These are phyloP conservation scores for Chamaecrista fasciculata DNA, from an alignment of 306 rosid species.

Conservation along the genomic window DNA sequence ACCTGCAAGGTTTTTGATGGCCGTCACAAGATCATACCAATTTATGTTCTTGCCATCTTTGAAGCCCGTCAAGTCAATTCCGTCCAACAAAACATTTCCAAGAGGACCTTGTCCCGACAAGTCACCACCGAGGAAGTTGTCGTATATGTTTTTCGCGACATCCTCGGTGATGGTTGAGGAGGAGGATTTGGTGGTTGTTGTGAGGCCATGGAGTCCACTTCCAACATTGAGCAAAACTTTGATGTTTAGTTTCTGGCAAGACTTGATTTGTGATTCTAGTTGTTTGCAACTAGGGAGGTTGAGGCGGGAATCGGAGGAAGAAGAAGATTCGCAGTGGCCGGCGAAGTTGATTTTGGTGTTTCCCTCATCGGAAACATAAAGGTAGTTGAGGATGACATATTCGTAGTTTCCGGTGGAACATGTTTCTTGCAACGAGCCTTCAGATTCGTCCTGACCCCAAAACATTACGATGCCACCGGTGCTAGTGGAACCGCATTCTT, in stretches of 20 bases:
- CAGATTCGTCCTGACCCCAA: conserved; percentile 40
- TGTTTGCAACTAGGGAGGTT: too few species aligned
- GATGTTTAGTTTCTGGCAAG: conserved; percentile 5
- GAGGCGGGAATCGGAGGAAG: too few species aligned
- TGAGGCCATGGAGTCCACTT: too few species aligned
- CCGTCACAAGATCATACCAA: conserved; percentile 37
- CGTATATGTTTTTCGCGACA: too few species aligned
- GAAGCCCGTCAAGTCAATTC: conserved; percentile 39
- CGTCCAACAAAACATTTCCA: conserved; percentile 41
- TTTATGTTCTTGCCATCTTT: not conserved
- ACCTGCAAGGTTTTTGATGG: not conserved
- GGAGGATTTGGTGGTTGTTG: too few species aligned
- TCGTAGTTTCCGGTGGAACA: conserved; percentile 41
- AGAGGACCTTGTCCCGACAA: conserved; percentile 21
- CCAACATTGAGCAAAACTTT: conserved; percentile 5
- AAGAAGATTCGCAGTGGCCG: conserved; percentile 33
- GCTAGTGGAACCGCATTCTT: not conserved
- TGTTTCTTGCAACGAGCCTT: conserved; percentile 39
- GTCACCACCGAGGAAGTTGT: conserved; percentile 38
- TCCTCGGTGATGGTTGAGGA: not conserved
- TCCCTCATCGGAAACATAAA: conserved; percentile 33
- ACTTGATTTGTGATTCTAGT: conserved; percentile 27
- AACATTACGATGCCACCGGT: conserved; percentile 32
- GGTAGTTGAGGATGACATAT: conserved; percentile 38
- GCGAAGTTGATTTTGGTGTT: conserved; percentile 31